A percentile compares a stretch with the other conserved stretches of the same genome.
Conservation (phyloP, 2,329 filamentous ascomycete genomes). For the Hymenotorrendiella dingleyae region DNA sequence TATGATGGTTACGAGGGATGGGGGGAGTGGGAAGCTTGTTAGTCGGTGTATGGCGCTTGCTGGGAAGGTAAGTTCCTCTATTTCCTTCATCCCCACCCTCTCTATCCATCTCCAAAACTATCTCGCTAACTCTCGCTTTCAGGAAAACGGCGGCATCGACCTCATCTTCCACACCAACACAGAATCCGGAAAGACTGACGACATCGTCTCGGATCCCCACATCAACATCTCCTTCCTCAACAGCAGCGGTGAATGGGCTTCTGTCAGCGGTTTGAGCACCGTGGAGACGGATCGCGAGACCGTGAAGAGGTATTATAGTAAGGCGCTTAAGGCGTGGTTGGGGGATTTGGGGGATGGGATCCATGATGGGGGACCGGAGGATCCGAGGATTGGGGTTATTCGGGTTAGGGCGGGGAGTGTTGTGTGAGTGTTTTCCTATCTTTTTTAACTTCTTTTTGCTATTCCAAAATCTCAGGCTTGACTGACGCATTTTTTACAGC, state of each 20-base stretch:
- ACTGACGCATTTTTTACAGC: too few species aligned
- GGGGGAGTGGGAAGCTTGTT: slow-evolving; percentile 58
- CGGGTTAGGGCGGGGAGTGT: slow-evolving; percentile 66
- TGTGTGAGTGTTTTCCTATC: too few species aligned
- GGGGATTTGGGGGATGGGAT: slow-evolving; percentile 78
- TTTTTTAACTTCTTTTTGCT: too few species aligned
- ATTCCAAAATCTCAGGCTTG: too few species aligned
- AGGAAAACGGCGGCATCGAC: slow-evolving; percentile 75
- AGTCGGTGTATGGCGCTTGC: slow-evolving; percentile 85
- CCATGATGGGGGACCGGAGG: slow-evolving; percentile 75
- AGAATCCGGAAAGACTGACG: slow-evolving; percentile 80
- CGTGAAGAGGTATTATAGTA: slow-evolving; percentile 71
- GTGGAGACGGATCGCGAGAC: slow-evolving; percentile 63
- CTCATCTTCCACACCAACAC: slow-evolving; percentile 90
- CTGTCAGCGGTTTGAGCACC: slow-evolving; percentile 66
- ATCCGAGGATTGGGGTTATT: slow-evolving; percentile 78
- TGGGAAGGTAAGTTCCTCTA: slow-evolving; percentile 52
- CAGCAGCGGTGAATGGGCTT: slow-evolving; percentile 75
- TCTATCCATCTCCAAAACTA: too few species aligned
- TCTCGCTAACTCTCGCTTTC: too few species aligned
- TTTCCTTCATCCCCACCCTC: not conserved
- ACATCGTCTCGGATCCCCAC: slow-evolving; percentile 64
- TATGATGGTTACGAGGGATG: slow-evolving; percentile 78
- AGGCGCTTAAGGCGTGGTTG: slow-evolving; percentile 73
- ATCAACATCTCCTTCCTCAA: slow-evolving; percentile 81